Evolutionary conservation across 1,284 basidiomycete species (phyloP).

Genomic region (Pterula multifida): DNA sequence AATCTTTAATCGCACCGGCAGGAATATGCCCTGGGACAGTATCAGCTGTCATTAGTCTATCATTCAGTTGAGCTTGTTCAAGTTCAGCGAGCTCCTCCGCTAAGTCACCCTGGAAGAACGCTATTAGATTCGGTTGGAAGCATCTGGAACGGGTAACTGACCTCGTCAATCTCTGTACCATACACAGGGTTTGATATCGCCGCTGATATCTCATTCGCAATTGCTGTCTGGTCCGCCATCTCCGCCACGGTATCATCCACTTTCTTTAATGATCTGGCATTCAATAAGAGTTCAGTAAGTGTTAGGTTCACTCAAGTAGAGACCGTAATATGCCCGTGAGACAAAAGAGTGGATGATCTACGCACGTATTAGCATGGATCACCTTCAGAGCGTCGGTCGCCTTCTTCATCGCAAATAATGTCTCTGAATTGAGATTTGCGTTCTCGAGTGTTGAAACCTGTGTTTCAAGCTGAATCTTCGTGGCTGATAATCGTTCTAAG

Average conservation of each 20-base stretch:
- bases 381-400: slow-evolving; percentile 84
- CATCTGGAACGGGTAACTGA: slow-evolving; percentile 20
- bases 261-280: slow-evolving; percentile 71
- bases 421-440: slow-evolving; percentile 97
- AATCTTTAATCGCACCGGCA: slow-evolving; percentile 37
- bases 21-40: slow-evolving; percentile 85
- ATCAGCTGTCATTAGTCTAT: slow-evolving; percentile 80
- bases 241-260: slow-evolving; percentile 89
- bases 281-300: background rate
- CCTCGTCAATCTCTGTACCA: slow-evolving; percentile 65
- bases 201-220: slow-evolving; percentile 94
- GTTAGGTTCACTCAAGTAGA: slow-evolving; percentile 8
- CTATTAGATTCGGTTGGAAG: slow-evolving; percentile 1
- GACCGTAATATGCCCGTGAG: slow-evolving; percentile 5
- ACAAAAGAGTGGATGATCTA: slow-evolving; percentile 13
- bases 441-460: slow-evolving; percentile 97
- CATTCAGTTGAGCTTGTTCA: slow-evolving; percentile 88
- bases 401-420: slow-evolving; percentile 96
- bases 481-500: slow-evolving; percentile 79
- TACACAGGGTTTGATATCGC: slow-evolving; percentile 78
- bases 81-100: slow-evolving; percentile 79
- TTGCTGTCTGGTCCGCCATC: slow-evolving; percentile 87
- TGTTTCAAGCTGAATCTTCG: slow-evolving; percentile 87
- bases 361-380: slow-evolving; percentile 88
- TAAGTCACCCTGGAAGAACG: slow-evolving; percentile 59